Base-by-base conservation (phyloP, 805 yeast species). In the Komagataella phaffii region DNA sequence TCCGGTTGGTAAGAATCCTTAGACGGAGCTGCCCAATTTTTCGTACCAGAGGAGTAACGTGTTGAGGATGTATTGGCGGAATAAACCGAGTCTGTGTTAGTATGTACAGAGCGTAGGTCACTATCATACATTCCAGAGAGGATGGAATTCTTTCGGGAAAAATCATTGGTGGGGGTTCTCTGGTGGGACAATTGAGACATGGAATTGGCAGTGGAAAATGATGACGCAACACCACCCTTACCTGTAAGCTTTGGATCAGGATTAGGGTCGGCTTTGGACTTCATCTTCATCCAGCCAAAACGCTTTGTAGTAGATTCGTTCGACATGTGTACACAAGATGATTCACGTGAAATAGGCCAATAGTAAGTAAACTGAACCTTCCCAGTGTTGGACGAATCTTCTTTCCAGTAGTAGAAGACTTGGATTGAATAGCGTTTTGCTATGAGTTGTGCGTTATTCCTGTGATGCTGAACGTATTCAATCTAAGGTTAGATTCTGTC, bases 1-100 rank as follows among this genome's bases (percentile, higher is more conserved):
- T 85, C 90, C 14, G 40, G 40, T 4, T 30, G 40, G 10, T 30
- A 30, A 30, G 40, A 30, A 30, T 30, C 40, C 40, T 30, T 30
- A 14, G 40, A 30, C 12, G 40, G 14, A 4, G 40, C 14, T 10
- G 40, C 40, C 40, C 40, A 30, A 30, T 30, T 30, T 30, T 30
- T 30, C 5, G 40, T 30, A 30, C 40, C 14, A 8, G 40, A 8
- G 14, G 40, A 30, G 10, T 30, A 14, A 30, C 40, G 40, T 3
- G 40, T 8, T 7, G 40, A 30, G 14, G 40, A 30, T 30, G 40
- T 14, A 30, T 30, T 30, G 10, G 40, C 40, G 40, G 40, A 30
- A 30, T 30, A 30, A 30, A 10, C 40, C 14, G 40, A 30, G 14
- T 30, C 40, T 30, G 40, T 10, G 40, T 30, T 30, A 10, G 40